Evolutionary conservation across 2,329 filamentous ascomycete species (phyloP).

Genomic region (Ophiosphaerella narmari): DNA sequence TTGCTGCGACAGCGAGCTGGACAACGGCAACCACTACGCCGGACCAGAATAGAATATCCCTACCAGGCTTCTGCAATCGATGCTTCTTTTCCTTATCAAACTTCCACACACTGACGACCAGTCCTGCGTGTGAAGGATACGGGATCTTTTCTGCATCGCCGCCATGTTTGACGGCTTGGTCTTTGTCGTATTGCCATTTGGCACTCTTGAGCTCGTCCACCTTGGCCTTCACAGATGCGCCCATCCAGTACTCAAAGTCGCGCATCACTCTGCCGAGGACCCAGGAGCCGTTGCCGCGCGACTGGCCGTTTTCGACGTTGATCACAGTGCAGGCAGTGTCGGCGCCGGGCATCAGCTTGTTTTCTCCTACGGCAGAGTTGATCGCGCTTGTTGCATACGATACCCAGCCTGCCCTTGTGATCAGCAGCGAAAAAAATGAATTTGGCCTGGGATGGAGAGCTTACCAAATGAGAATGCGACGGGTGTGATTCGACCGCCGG

Average conservation of each 20-base stretch:
- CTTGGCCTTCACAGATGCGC: conserved; percentile 1
- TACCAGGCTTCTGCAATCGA: not conserved
- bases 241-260: conserved; percentile 22
- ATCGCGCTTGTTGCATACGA: conserved; percentile 17
- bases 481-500: conserved; percentile 18
- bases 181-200: conserved; percentile 9
- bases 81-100: conserved; percentile 2
- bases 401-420: conserved; percentile 13
- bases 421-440: not conserved
- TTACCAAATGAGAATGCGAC: conserved; percentile 29
- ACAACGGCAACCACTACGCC: conserved; percentile 11
- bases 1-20: conserved; percentile 14
- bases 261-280: conserved; percentile 19
- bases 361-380: conserved; percentile 15
- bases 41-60: conserved; percentile 4
- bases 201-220: conserved; percentile 2
- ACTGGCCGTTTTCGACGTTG: conserved; percentile 12
- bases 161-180: not conserved
- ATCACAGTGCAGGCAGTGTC: conserved; percentile 15
- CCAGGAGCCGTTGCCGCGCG: conserved; percentile 15
- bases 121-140: conserved; percentile 2
- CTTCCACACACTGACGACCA: conserved; percentile 1
- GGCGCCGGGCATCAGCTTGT: conserved; percentile 18
- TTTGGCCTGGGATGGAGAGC: not conserved
- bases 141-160: not conserved